phyloP scores from a whole-genome alignment of 192 early-diverging fungal genomes.

The Dissophora globulifera region DNA sequence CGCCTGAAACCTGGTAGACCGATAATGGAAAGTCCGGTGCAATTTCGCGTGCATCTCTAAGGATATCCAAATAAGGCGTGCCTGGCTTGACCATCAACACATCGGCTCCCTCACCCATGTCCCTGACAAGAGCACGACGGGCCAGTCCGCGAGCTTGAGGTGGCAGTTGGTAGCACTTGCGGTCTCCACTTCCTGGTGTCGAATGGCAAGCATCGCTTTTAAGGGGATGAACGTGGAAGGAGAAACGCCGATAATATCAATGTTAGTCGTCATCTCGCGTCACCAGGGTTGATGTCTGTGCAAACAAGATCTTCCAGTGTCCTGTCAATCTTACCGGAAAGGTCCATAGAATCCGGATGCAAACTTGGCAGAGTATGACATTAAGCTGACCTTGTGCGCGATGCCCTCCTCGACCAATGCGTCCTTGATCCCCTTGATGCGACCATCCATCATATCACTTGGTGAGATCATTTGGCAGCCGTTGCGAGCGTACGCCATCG shows the following conservation, averaged over 20 bases:
- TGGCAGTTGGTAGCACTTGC: constrained; percentile 96
- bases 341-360: constrained; percentile 96
- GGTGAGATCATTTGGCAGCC: constrained; percentile 90
- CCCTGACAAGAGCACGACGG: constrained; percentile 86
- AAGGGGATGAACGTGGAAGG: not conserved
- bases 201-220: constrained; percentile 88
- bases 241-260: no score
- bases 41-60: constrained; percentile 83
- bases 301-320: no score
- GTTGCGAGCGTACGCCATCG: constrained; percentile 88
- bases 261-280: not conserved
- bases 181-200: constrained; percentile 90
- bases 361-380: constrained; percentile 98
- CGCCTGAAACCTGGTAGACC: constrained; percentile 95
- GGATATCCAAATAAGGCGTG: constrained; percentile 93
- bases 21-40: constrained; percentile 91
- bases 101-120: constrained; percentile 95
- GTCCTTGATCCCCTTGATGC: constrained; percentile 94
- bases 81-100: constrained; percentile 98
- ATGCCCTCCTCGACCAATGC: constrained; percentile 77
- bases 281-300: no score
- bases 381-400: constrained; percentile 83
- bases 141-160: constrained; percentile 89
- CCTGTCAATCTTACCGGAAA: constrained; percentile 78
- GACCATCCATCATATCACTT: constrained; percentile 98